phyloP scores from a whole-genome alignment of 768 basidiomycete genomes.

The Clitopilus passeckerianus region DNA sequence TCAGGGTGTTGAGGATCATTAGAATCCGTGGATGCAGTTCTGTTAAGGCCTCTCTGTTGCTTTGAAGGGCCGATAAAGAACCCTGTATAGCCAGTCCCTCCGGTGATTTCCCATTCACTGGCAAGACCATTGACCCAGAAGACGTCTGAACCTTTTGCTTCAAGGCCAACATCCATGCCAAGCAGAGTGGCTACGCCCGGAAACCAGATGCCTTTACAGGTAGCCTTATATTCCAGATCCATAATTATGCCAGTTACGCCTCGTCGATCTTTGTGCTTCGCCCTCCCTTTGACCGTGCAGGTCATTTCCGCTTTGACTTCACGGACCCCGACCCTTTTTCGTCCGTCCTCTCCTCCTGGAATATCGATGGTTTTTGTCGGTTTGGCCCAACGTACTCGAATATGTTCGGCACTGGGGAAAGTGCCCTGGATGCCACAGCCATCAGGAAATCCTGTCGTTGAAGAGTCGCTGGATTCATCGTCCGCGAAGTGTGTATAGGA shows the following conservation, averaged over 20 bases:
- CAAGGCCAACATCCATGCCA: slow-evolving; percentile 71
- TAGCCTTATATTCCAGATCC: slow-evolving; percentile 65
- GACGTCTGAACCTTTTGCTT: slow-evolving; percentile 64
- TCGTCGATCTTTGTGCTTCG: slow-evolving; percentile 27
- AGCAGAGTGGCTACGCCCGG: slow-evolving; percentile 79
- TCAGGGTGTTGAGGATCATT: slow-evolving; percentile 18
- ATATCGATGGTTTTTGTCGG: slow-evolving; percentile 47
- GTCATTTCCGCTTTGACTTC: slow-evolving; percentile 66
- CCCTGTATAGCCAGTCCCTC: slow-evolving; percentile 67
- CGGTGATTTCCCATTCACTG: slow-evolving; percentile 55
- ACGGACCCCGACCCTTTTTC: slow-evolving; percentile 65
- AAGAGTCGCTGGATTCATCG: slow-evolving; percentile 78
- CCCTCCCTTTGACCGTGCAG: slow-evolving; percentile 52
- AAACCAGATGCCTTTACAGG: slow-evolving; percentile 76
- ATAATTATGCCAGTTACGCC: slow-evolving; percentile 52
- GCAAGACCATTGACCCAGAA: slow-evolving; percentile 54
- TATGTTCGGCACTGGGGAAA: slow-evolving; percentile 71
- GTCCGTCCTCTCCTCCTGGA: slow-evolving; percentile 42
- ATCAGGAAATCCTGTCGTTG: slow-evolving; percentile 46
- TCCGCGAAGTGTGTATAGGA: slow-evolving; percentile 74
- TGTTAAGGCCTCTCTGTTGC: slow-evolving; percentile 19
- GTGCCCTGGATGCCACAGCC: slow-evolving; percentile 70
- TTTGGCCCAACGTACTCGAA: slow-evolving; percentile 76
- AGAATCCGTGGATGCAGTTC: slow-evolving; percentile 46
- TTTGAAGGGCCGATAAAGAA: slow-evolving; percentile 45